Evolutionary conservation across 2,329 filamentous ascomycete genomes (phyloP), one percentile per base, ranked within the genome.

Genomic region (Colletotrichum sp.): DNA sequence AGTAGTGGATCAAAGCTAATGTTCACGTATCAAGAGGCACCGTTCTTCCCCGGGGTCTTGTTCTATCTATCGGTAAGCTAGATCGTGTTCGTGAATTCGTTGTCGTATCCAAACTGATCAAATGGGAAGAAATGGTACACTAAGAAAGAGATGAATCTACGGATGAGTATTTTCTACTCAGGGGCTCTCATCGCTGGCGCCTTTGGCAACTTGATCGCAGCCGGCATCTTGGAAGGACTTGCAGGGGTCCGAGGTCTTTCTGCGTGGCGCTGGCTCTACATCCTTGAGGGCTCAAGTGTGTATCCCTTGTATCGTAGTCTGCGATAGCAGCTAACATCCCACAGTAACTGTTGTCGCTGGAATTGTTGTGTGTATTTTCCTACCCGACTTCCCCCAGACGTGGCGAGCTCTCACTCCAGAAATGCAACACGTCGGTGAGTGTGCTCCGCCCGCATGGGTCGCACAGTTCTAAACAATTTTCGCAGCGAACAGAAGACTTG

Each of bases 191-290:
- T 82, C 1, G 83, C 80, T 0, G 83, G 84, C 2, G 84, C 80
- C 0, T 78, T 84, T 6, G 82, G 83, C 9, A 82, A 82, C 1
- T 44, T 83, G 4, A 76, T 83, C 1, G 82, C 82, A 0, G 82
- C 81, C 30, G 81, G 78, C 0, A 81, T 83, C 8, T 83, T 83
- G 84, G 1, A 84, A 89, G 74, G 87, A 89, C n/a, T 86, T 85
- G 1, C 81, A 80, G 80, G 81, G 22, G 78, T 78, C 2, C 84
- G 83, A 32, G 88, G 88, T 0, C 81, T 90, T 4, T 82, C 82
- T 2, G 88, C 89, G 1, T 90, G 88, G 89, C 78, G 87, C 68
- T 90, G 88, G 88, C 80, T 89, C 0, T 90, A 90, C 73, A 87
- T 88, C 36, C 82, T 86, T 0, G 87, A 89, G 72, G 86, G 87